Evolutionary conservation across 495 filamentous ascomycete genomes (phyloP), one percentile per base, ranked within the genome.

Genomic region (Pyronema omphalodes): DNA sequence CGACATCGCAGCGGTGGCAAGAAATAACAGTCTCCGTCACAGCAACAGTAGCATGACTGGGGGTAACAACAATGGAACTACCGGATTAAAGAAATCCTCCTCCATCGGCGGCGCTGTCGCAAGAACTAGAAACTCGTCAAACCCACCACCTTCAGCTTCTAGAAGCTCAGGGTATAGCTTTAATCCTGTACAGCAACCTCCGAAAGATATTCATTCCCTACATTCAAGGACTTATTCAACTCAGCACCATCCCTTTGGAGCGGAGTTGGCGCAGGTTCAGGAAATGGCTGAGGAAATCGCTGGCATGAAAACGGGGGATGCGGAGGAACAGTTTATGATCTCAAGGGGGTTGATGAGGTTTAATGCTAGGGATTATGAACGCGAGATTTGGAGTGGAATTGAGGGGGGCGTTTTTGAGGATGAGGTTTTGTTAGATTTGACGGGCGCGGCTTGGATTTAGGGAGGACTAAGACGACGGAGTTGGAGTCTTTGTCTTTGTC

Each of bases 251-350:
- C 81, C 81, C 9, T 86, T 86, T 61, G 83, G 79, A 6, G 72
- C 74, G n/a, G 84, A 87, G 66, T 71, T 88, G 39, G 80, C 80
- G 35, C 76, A 86, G 63, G 75, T 86, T 3, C 74, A 80, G 45
- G 84, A 87, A 68, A 75, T 96, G 9, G 88, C 82, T 0, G 91
- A 95, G 68, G 88, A 94, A 63, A 65, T 67, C 29, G 0, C 60
- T 63, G 17, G 59, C 55, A 46, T 73, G 52, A 73, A 76, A 62
- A 70, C 75, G 51, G 73, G 75, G 49, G 78, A 84, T 46, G 76
- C 80, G 23, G 86, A 91, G 61, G 83, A 86, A 61, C 68, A 77
- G 55, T 74, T 79, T 36, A 67, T 91, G 58, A 60, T 71, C 43
- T 70, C 72, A 29, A 76, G 74, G 46, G 87, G 86, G 9, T 71